Percentiles rank a stretch among this genome's conserved stretches.
phyloP scores from a whole-genome alignment of 1,284 basidiomycete genomes.

The Naganishia liquefaciens region DNA sequence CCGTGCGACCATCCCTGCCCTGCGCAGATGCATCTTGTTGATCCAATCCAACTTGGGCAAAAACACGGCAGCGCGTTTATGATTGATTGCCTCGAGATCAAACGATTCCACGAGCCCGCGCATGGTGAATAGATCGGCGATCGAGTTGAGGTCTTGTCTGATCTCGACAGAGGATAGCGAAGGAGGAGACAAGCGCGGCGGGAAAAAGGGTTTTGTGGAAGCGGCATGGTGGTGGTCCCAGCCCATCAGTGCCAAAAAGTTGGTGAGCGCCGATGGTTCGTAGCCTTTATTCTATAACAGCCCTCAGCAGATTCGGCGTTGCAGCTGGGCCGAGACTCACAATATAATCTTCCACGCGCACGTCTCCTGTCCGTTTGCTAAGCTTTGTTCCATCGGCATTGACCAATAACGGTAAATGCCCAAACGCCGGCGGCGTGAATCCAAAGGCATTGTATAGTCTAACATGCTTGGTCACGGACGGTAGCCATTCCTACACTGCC shows the following conservation, averaged over 20 bases:
- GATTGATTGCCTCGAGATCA: constrained; percentile 44
- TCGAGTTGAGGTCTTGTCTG: constrained; percentile 44
- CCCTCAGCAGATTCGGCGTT: background rate
- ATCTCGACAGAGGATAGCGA: constrained; percentile 44
- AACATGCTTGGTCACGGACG: constrained; percentile 89
- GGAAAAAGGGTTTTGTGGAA: constrained; percentile 58
- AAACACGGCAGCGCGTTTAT: constrained; percentile 49
- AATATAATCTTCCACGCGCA: constrained; percentile 80
- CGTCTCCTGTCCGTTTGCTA: constrained; percentile 89
- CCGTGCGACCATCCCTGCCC: constrained; percentile 43
- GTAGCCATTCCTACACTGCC: constrained; percentile 82
- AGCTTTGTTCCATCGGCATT: constrained; percentile 92
- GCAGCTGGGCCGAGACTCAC: constrained; percentile 57
- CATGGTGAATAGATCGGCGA: constrained; percentile 48
- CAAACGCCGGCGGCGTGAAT: constrained; percentile 74
- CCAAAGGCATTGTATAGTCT: constrained; percentile 81
- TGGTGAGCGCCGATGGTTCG: constrained; percentile 85
- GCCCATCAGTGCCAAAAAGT: constrained; percentile 90
- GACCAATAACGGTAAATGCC: constrained; percentile 85
- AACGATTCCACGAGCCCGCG: constrained; percentile 47
- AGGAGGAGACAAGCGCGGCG: constrained; percentile 64
- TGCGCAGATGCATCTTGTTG: constrained; percentile 51
- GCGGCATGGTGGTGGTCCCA: constrained; percentile 67
- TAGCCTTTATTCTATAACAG: constrained; percentile 63
- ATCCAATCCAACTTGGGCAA: constrained; percentile 50